phyloP scores from a whole-genome alignment of 169 alveolate species.

The Plasmodium coatneyi region DNA sequence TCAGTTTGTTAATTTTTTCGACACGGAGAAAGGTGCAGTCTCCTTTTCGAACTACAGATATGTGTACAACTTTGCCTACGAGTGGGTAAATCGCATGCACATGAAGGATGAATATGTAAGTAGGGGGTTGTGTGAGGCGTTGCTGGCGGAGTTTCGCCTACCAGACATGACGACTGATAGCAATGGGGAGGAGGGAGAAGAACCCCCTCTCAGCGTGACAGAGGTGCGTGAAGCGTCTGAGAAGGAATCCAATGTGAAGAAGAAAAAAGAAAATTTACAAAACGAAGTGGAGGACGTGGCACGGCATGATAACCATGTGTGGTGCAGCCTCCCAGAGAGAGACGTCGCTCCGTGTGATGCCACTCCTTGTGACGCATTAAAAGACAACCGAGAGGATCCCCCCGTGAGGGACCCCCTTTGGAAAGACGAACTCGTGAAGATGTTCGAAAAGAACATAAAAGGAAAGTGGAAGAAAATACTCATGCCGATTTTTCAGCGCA shows the following conservation, averaged over 20 bases:
- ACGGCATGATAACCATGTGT: neutral
- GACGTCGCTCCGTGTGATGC: neutral
- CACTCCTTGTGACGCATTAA: neutral
- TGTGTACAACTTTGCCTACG: constrained; percentile 43
- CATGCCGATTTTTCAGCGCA: constrained; percentile 32
- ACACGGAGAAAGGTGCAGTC: constrained; percentile 1
- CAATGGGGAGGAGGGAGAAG: neutral
- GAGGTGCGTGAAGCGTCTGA: neutral
- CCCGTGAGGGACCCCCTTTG: neutral
- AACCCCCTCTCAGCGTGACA: neutral
- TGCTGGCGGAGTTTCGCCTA: neutral
- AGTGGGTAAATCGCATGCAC: constrained; percentile 58
- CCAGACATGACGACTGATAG: neutral
- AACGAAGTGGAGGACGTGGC: neutral
- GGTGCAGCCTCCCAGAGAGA: neutral
- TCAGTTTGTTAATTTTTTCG: constrained; percentile 31
- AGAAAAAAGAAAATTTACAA: neutral
- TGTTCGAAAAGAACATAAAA: constrained; percentile 39
- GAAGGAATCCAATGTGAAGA: neutral
- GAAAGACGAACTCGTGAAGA: constrained; percentile 20
- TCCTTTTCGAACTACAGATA: constrained; percentile 38
- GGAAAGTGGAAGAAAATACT: constrained; percentile 59
- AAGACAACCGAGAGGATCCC: neutral
- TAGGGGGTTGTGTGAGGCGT: neutral
- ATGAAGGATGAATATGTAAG: constrained; percentile 8